Base-by-base conservation (phyloP, 805 yeast species). In the Zygotorulaspora florentina region DNA sequence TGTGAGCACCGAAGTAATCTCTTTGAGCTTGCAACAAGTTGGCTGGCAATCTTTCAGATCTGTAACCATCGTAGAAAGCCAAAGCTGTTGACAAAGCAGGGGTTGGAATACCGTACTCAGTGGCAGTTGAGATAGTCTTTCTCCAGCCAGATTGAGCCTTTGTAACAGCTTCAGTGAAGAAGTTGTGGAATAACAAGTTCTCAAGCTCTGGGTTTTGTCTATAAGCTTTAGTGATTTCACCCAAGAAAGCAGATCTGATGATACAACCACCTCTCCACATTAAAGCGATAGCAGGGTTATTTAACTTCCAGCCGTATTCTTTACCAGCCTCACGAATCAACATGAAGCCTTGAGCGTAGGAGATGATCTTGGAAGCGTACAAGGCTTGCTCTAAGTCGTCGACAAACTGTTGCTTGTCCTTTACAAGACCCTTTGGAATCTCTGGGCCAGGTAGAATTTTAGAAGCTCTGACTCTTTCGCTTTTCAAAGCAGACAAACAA, bases 261-360 rank as follows among this genome's bases (percentile, higher is more conserved):
- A 91, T 91, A 81, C 99, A 91, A 64, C 99, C 99, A 77, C 99
- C 99, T 81, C 99, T 85, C 99, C 99, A 91, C 98, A 91, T 91
- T 65, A 93, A 81, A 61, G 98, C 98, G 64, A 93, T 93, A 50
- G 96, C 93, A 62, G 98, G 96, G 83, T 87, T 86, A 85, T 91
- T 93, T 70, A 91, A 80, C 73, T 87, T 83, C 99, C 99, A 91
- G 66, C 83, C 83, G 80, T 88, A 91, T 71, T 88, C 96, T 74
- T 80, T 84, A 59, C 96, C 98, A 61, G 98, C 98, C 74, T 91
- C 96, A 72, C 95, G 87, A 75, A 91, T 89, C 70, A 91, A 81
- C 97, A 91, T 93, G 87, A 91, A 91, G 71, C 99, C 99, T 79
- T 91, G 99, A 60, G 98, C 96, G 72, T 91, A 91, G 35, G 98